Evolutionary conservation across 192 early-diverging fungal species (phyloP).

Genomic region (Mortierella claussenii): DNA sequence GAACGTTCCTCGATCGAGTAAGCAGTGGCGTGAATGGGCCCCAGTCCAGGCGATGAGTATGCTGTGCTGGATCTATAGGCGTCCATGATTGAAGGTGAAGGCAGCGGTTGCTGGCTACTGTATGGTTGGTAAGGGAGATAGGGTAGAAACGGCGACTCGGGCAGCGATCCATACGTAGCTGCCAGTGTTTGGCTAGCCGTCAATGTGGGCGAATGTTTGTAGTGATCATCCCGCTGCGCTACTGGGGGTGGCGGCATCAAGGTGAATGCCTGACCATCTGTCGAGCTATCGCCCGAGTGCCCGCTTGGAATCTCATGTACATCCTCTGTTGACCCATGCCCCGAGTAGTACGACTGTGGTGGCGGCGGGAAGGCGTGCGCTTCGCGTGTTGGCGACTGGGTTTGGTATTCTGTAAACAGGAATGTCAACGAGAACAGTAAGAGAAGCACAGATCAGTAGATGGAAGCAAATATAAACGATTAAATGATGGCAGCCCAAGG

Average conservation of each 20-base stretch:
- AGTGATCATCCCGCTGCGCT: slow-evolving; percentile 22
- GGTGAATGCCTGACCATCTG: slow-evolving; percentile 20
- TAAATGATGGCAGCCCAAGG: too few relatives aligned
- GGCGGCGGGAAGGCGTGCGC: slow-evolving; percentile 7
- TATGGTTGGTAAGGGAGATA: slow-evolving; percentile 40
- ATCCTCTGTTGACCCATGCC: slow-evolving; percentile 30
- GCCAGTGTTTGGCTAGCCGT: slow-evolving; percentile 39
- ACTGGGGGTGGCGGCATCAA: slow-evolving; percentile 24
- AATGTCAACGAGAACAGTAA: not conserved
- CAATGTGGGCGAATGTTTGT: slow-evolving; percentile 36
- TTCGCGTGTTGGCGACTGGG: slow-evolving; percentile 37
- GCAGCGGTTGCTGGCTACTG: slow-evolving; percentile 19
- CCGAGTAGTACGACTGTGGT: not conserved
- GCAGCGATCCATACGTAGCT: slow-evolving; percentile 19
- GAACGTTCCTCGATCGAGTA: slow-evolving; percentile 5
- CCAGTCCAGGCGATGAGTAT: slow-evolving; percentile 23
- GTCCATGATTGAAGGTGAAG: slow-evolving; percentile 32
- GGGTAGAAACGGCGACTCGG: slow-evolving; percentile 29
- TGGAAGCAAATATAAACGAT: not conserved
- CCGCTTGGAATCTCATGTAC: slow-evolving; percentile 27
- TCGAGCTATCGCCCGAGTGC: not conserved
- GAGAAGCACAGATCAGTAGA: not conserved
- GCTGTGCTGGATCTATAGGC: slow-evolving; percentile 3
- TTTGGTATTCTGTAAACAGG: slow-evolving; percentile 34
- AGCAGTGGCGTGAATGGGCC: not conserved